These are phyloP conservation scores for Aegilops longissima DNA, from an alignment of 176 grass and related monocot species.

Conservation along the genomic window DNA sequence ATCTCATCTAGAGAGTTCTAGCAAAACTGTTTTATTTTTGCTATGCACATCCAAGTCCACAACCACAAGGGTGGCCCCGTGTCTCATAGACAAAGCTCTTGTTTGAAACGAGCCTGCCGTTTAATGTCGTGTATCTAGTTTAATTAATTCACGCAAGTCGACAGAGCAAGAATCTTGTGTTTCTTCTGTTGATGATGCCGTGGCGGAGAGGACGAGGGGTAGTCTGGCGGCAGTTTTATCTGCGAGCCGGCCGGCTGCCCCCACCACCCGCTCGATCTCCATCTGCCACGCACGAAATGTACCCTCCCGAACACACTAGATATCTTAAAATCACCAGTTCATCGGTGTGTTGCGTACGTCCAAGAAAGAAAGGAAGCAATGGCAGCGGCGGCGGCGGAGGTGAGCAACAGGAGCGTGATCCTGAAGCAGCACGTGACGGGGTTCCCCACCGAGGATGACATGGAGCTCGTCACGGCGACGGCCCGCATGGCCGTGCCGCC, in stretches of 20 bases:
- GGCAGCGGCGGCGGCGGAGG: background rate
- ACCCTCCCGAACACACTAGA: background rate
- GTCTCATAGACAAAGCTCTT: no score
- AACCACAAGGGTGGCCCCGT: no score
- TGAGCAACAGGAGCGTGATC: conserved; percentile 38
- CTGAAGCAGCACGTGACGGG: conserved; percentile 55
- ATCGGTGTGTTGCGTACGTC: background rate
- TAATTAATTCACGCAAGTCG: no score
- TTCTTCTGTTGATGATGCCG: background rate
- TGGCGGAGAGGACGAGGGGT: background rate
- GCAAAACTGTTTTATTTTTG: no score
- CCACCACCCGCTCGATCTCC: background rate
- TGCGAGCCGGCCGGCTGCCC: background rate
- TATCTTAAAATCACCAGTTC: background rate
- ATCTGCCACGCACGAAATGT: background rate
- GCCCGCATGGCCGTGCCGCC: conserved; percentile 4
- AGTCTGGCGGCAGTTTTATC: background rate
- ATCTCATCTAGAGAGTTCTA: no score
- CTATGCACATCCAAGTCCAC: no score
- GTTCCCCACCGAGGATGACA: background rate
- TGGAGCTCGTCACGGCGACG: background rate
- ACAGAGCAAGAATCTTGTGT: no score
- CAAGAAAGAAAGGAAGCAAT: background rate
- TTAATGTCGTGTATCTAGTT: no score
- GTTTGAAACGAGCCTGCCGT: no score